Evolutionary conservation across 305 asterid species (phyloP), one percentile per base, ranked within the genome.

Genomic region (Fraxinus paxiana): DNA sequence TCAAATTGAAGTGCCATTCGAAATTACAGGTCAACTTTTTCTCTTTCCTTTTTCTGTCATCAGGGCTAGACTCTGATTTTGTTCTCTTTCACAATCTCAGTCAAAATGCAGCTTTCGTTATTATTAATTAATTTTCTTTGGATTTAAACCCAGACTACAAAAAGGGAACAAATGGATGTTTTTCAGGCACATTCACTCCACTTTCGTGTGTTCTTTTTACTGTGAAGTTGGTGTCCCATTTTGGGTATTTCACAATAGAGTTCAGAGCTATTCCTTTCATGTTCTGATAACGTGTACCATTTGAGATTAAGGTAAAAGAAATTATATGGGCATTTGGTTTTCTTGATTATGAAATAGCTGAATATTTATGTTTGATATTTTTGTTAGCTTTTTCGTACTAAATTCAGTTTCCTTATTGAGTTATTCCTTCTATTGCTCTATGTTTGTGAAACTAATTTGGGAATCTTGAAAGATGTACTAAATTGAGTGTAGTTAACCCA

Each of bases 1-100:
- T 77, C 78, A 79, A 77, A 81, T 73, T 76, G 84, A 81, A 56
- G 67, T 56, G 28, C 26, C 67, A 4, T 18, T 56, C 67, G 67
- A 56, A 79, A 79, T 30, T 72, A 86, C 86, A 79, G 80, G 87
- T 86, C 87, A 86, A 79, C 87, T 31, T 51, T 80, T 65, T 75
- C 35, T 28, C 76, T 56, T 48, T 18, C 31, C 67, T 26, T 69
- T 76, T 59, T 24, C 24, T 71, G 51, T 78, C 81, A 73, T 72
- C 69, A 51, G 10, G 48, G 78, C 85, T 83, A 77, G 71, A 83
- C 83, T 78, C 82, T 83, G 85, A 31, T 78, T 77, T 73, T 51
- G 83, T 80, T 59, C 81, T 54, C 43, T 78, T 13, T 63, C 83
- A 59, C 43, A 73, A 37, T 37, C 9, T 37, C 43, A 37, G 43